Base-by-base conservation (phyloP, 768 basidiomycete species). In the Lactarius trivialis region DNA sequence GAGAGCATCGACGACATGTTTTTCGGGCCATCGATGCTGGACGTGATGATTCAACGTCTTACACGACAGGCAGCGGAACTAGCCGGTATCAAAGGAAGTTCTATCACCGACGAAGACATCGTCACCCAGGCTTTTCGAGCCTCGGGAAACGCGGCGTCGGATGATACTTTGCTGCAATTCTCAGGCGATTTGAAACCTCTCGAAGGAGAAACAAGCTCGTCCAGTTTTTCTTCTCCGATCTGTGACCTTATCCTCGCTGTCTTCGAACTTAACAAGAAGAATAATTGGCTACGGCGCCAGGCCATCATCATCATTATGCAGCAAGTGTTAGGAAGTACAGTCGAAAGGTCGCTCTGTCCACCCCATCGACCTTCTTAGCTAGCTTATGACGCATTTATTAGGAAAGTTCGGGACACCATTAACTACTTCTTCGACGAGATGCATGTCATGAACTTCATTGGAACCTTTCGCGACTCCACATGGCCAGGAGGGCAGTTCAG, bases 1-100 rank as follows among this genome's bases (percentile, higher is more conserved):
- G 91, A 92, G 65, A 94, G 93, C 71, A 87, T 98, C 69, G 97
- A 99, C 72, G 97, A 98, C 73, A 92, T 97, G 82, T 88, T 96
- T 74, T 93, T 96, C 67, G 94, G 92, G 3, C 95, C 91, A 2
- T 94, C 93, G 0, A 94, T 97, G 92, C 75, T 98, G 49, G 94
- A 98, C 71, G 88, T 95, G 50, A 90, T 96, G 81, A 91, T 96
- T 48, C 88, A 92, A 68, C 85, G 93, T 2, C 82, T 98, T 19
- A 92, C 89, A 0, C 83, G 86, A 33, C 94, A 98, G 73, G 93
- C 91, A 0, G 91, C 91, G 11, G 91, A 94, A 70, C 85, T 94
- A 63, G 88, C 86, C 3, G 93, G 92, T 2, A 85, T 93, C 58
- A 86, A 84, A 14, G 91, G 89, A 9, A 85, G 85, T 2, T 88